These are phyloP conservation scores for Microglena sp. DNA, from an alignment of 139 green algal species.

Conservation along the genomic window DNA sequence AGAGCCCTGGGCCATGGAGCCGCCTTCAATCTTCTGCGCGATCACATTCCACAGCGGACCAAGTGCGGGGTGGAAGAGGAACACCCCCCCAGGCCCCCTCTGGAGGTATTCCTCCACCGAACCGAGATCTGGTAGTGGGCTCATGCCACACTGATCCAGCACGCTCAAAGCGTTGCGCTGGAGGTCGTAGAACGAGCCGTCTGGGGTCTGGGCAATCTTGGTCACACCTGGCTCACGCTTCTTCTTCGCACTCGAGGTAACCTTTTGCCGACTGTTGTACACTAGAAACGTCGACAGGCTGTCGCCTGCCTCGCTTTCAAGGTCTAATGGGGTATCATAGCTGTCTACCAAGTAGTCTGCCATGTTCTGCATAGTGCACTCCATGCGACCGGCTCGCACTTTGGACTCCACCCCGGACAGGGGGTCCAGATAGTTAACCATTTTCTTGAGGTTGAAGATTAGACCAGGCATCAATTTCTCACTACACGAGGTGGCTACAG, in stretches of 20 bases:
- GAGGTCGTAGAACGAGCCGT: conserved; percentile 94
- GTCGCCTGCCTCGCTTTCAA: background rate
- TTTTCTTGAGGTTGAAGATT: too few relatives aligned
- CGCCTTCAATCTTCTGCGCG: conserved; percentile 85
- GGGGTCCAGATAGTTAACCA: background rate
- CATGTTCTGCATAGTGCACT: conserved; percentile 97
- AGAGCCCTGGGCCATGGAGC: conserved; percentile 40
- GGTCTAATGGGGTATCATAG: background rate
- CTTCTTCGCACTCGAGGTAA: conserved; percentile 47
- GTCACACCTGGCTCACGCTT: conserved; percentile 50
- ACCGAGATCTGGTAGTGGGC: background rate
- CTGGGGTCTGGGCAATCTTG: conserved; percentile 84
- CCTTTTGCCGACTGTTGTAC: conserved; percentile 62
- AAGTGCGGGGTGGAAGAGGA: background rate
- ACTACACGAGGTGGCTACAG: conserved; percentile 13
- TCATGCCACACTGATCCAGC: conserved; percentile 26
- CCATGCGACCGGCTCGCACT: conserved; percentile 73
- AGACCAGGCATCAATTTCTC: conserved; percentile 79
- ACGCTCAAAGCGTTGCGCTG: conserved; percentile 77
- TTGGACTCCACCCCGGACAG: conserved; percentile 22
- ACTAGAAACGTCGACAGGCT: conserved; percentile 88
- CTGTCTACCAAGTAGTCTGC: conserved; percentile 66
- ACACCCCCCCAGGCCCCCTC: background rate
- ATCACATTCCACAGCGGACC: conserved; percentile 94
- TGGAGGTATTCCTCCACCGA: conserved; percentile 5